Evolutionary conservation across 441 rosid species (phyloP), one percentile per base, ranked within the genome.

Genomic region (Capsella rubella): DNA sequence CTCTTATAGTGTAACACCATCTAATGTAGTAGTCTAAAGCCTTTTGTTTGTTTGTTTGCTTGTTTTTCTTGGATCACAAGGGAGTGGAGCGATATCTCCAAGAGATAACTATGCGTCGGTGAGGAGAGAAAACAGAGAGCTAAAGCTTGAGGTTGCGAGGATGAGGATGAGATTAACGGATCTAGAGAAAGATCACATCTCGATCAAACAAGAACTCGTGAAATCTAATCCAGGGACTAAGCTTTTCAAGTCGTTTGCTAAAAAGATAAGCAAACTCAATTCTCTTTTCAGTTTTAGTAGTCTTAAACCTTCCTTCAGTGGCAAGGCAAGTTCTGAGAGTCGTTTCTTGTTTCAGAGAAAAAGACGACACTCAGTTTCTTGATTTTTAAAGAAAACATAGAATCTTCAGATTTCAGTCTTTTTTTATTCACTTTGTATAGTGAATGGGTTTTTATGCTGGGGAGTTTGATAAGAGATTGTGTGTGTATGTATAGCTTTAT

Each of bases 131-230:
- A 94, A 94, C 79, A 79, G 97, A 50, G 99, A 94, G 75, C 78
- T 94, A 71, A 94, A 94, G 79, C 95, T 94, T 37, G 99, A 94
- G 80, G 99, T 94, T 13, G 91, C 99, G 42, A 90, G 97, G 69
- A 94, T 94, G 99, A 90, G 97, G 72, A 91, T 94, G 99, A 85
- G 99, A 79, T 82, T 94, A 49, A 94, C 98, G 10, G 99, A 94
- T 81, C 79, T 94, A 13, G 99, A 94, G 77, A 91, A 94, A 61
- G 97, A 91, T 69, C 99, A 92, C n/a, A 92, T 90, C 11, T 84
- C 95, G 8, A 94, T 94, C 86, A 94, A 90, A 78, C 97, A 90
- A 74, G 97, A 87, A 76, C 84, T 94, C 8, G 90, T 90, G 13
- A 80, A 82, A 75, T 25, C 93, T 21, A 89, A 89, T 74, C 91